Evolutionary conservation across 2,329 filamentous ascomycete genomes (phyloP).

Genomic region (Hypocrella siamensis): DNA sequence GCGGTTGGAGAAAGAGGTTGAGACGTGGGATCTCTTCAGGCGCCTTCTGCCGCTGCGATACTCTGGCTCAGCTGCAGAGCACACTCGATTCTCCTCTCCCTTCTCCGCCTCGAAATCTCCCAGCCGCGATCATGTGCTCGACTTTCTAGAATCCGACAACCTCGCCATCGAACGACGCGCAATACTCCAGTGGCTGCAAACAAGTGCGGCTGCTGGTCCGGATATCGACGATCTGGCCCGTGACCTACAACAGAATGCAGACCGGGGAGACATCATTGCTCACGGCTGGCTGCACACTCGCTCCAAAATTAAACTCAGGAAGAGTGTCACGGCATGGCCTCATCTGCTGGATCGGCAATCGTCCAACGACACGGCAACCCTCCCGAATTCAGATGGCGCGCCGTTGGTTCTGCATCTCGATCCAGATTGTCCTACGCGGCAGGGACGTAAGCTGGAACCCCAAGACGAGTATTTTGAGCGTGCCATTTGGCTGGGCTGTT

Average conservation of each 20-base stretch:
- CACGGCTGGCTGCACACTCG: constrained; percentile 90
- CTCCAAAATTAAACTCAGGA: constrained; percentile 76
- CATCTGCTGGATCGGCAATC: constrained; percentile 49
- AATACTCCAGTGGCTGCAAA: constrained; percentile 76
- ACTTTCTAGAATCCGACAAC: constrained; percentile 60
- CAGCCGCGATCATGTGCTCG: constrained; percentile 25
- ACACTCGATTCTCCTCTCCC: constrained; percentile 16
- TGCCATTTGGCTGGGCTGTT: constrained; percentile 86
- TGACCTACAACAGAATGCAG: constrained; percentile 60
- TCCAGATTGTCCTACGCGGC: constrained; percentile 74
- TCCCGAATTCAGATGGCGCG: constrained; percentile 43
- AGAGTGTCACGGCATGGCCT: constrained; percentile 56
- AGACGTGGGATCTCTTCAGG: constrained; percentile 78
- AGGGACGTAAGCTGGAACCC: constrained; percentile 59
- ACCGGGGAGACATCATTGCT: constrained; percentile 67
- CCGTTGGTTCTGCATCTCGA: constrained; percentile 76
- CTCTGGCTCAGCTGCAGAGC: constrained; percentile 14
- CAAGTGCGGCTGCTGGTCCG: constrained; percentile 52
- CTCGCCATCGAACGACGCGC: constrained; percentile 63
- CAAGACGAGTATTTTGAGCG: constrained; percentile 82
- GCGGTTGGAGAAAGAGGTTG: constrained; percentile 65
- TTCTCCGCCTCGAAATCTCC: constrained; percentile 12
- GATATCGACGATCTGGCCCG: constrained; percentile 63
- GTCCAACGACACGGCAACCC: constrained; percentile 36
- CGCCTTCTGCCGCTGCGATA: constrained; percentile 60